Evolutionary conservation across 495 filamentous ascomycete genomes (phyloP), one percentile per base, ranked within the genome.

Genomic region (Barbatosphaeria neglecta): DNA sequence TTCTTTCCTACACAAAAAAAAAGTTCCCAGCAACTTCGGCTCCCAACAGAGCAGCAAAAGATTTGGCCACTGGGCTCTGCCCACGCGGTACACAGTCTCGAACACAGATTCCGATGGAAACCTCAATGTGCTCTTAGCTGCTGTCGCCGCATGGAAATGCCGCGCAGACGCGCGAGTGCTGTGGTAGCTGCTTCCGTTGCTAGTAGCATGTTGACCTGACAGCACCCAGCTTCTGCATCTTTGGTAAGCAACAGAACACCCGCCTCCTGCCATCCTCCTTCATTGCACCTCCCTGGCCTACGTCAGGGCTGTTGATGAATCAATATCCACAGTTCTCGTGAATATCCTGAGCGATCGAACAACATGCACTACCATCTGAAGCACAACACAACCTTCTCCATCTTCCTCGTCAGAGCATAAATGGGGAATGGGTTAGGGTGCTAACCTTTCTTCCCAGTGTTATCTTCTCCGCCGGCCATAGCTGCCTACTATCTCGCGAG

Each of bases 291-390:
- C 13, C 31, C 31, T 35, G 31, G n/a, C n/a, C n/a, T n/a, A n/a
- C 5, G 16, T 11, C 31, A 35, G 31, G 19, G 17, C n/a, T 41
- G 6, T 48, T 31, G 28, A 41, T 48, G 46, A 42, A 11, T 17
- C 33, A 25, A 51, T 52, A 56, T 52, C 64, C 66, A 72, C 66
- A 54, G 68, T 70, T 71, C 65, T 45, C 62, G 89, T 77, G 83
- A 95, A 76, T 66, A n/a, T 70, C 77, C 80, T 90, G 90, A 90
- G 84, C 88, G 86, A 71, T 72, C 70, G 83, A 86, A 92, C 83
- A 82, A 93, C 90, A 97, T 97, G 90, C 90, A 97, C 82, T 83
- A 97, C 90, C 90, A 95, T 95, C 90, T 97, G 90, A 97, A 41
- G 39, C 58, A 53, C 46, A 28, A 31, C 9, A 50, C 50, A 44